A percentile compares a stretch with the other conserved stretches of the same genome.
Conservation (phyloP, 768 basidiomycete species). For the Lactarius hatsudake region DNA sequence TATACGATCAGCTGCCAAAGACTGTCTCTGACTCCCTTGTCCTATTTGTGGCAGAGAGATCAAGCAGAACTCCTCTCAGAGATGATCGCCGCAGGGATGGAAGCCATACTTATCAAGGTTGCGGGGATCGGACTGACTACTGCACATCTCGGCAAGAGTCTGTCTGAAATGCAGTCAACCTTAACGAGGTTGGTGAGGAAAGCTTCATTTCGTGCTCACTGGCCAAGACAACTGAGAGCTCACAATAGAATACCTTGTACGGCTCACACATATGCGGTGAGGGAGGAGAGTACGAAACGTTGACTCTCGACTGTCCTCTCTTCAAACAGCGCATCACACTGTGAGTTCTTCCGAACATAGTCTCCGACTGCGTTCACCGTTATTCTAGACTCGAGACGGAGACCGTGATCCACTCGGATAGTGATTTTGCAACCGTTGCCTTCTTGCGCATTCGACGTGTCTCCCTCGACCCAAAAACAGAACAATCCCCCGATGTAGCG, state of each 20-base stretch:
- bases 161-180: constrained; percentile 71
- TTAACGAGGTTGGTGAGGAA: constrained; percentile 64
- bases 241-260: constrained; percentile 65
- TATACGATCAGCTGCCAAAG: constrained; percentile 64
- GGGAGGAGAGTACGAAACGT: constrained; percentile 95
- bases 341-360: constrained; percentile 40
- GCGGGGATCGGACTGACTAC: constrained; percentile 87
- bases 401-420: constrained; percentile 74
- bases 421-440: constrained; percentile 86
- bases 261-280: constrained; percentile 96
- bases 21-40: constrained; percentile 72
- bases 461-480: constrained; percentile 53
- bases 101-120: constrained; percentile 88
- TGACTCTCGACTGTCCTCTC: constrained; percentile 86
- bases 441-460: constrained; percentile 80
- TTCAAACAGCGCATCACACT: constrained; percentile 77
- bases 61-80: constrained; percentile 82
- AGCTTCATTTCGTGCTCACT: neutral
- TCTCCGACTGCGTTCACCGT: constrained; percentile 1
- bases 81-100: constrained; percentile 79
- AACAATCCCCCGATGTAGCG: constrained; percentile 27
- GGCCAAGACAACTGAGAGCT: neutral
- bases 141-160: constrained; percentile 73
- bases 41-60: constrained; percentile 92
- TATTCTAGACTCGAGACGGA: constrained; percentile 56